These are phyloP conservation scores for Lodderomyces metapsilosis DNA, from an alignment of 1,139 yeast genomes.

Conservation along the genomic window DNA sequence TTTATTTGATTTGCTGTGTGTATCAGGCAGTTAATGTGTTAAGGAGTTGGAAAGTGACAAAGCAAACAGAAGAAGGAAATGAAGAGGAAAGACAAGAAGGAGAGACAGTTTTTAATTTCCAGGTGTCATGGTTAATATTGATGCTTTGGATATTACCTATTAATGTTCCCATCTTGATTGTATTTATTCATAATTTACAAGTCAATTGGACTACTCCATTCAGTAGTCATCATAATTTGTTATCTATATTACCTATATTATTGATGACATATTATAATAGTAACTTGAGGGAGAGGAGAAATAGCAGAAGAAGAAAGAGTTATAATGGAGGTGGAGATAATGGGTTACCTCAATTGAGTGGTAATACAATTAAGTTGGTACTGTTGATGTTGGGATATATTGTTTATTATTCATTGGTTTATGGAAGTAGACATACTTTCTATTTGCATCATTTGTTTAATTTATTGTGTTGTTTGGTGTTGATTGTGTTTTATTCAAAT, in stretches of 20 bases:
- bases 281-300: slow-evolving; percentile 7
- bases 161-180: slow-evolving; percentile 65
- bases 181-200: slow-evolving; percentile 66
- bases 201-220: slow-evolving; percentile 75
- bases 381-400: slow-evolving; percentile 36
- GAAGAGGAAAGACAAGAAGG: background rate
- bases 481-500: slow-evolving; percentile 1
- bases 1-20: slow-evolving; percentile 56
- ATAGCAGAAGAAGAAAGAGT: slow-evolving; percentile 1
- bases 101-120: slow-evolving; percentile 41
- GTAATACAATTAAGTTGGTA: slow-evolving; percentile 17
- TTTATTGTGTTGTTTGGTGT: slow-evolving; percentile 45
- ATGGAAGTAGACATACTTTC: slow-evolving; percentile 67
- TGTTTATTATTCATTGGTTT: slow-evolving; percentile 54
- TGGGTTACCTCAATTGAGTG: background rate
- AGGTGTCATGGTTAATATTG: slow-evolving; percentile 51
- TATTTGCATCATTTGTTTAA: slow-evolving; percentile 71
- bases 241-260: slow-evolving; percentile 65
- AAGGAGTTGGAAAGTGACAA: slow-evolving; percentile 18
- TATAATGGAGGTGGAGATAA: background rate
- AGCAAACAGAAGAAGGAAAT: background rate
- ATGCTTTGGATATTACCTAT: slow-evolving; percentile 71
- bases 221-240: slow-evolving; percentile 70
- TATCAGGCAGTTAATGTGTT: slow-evolving; percentile 52
- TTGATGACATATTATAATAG: slow-evolving; percentile 50